Evolutionary conservation across 2,329 filamentous ascomycete species (phyloP).

Genomic region (Aspergillus tubingensis): DNA sequence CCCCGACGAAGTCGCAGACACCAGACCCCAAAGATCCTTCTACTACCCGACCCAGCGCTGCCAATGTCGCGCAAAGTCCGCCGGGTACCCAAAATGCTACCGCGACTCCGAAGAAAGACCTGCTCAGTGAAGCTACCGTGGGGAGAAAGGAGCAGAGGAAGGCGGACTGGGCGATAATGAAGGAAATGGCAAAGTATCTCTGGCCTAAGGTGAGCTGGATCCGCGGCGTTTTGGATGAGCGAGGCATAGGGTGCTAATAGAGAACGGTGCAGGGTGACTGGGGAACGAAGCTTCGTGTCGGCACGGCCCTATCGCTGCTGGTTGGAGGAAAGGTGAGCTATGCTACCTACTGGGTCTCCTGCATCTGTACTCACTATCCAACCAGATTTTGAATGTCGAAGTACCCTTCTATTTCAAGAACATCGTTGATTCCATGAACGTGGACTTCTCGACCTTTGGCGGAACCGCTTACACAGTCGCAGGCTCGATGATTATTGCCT

Average conservation of each 20-base stretch:
- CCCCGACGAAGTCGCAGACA: slow-evolving; percentile 16
- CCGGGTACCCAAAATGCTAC: slow-evolving; percentile 28
- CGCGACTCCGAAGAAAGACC: slow-evolving; percentile 52
- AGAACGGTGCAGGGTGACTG: slow-evolving; percentile 60
- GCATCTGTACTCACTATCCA: slow-evolving; percentile 19
- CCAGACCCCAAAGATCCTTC: slow-evolving; percentile 16
- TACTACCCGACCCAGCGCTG: slow-evolving; percentile 22
- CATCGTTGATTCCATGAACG: slow-evolving; percentile 97
- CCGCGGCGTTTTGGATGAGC: neutral
- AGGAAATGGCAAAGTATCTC: slow-evolving; percentile 92
- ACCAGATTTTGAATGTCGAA: slow-evolving; percentile 82
- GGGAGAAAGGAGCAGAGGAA: slow-evolving; percentile 86
- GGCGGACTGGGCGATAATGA: slow-evolving; percentile 98
- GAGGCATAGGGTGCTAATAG: slow-evolving; percentile 22
- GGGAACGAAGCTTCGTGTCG: slow-evolving; percentile 80
- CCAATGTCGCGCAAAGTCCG: slow-evolving; percentile 23
- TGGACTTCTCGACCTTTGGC: slow-evolving; percentile 84
- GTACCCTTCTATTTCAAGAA: slow-evolving; percentile 99
- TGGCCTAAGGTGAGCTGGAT: slow-evolving; percentile 72
- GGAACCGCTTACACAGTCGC: slow-evolving; percentile 87
- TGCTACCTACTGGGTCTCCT: neutral
- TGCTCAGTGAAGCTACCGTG: slow-evolving; percentile 65
- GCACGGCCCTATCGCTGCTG: slow-evolving; percentile 78
- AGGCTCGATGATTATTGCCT: slow-evolving; percentile 89
- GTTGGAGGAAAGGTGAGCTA: slow-evolving; percentile 77